A percentile compares a stretch with the other conserved stretches of the same genome.
These are phyloP conservation scores for Skeletonema costatum DNA, from an alignment of 108 stramenopile species.

Conservation along the genomic window DNA sequence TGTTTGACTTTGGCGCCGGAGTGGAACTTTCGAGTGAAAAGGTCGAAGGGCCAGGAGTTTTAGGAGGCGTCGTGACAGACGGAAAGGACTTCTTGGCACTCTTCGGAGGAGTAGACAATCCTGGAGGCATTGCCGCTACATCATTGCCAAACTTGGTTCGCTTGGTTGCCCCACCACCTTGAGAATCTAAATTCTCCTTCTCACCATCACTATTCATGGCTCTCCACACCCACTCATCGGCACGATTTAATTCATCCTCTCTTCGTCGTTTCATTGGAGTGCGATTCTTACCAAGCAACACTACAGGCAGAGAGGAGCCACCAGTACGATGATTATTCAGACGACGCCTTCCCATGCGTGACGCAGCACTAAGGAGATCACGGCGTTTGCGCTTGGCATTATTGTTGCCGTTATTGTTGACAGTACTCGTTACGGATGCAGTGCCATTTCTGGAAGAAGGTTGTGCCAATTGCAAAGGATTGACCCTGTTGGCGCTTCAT, in stretches of 20 bases:
- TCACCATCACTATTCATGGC: conserved; percentile 10
- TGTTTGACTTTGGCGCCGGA: not conserved
- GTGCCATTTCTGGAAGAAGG: not conserved
- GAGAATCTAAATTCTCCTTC: conserved; percentile 1
- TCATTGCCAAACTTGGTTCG: conserved; percentile 5
- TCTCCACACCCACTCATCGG: conserved; percentile 24
- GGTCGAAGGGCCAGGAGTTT: not conserved
- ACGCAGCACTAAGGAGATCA: conserved; percentile 1
- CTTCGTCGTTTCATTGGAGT: conserved; percentile 4
- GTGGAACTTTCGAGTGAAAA: not conserved
- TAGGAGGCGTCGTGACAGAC: conserved; percentile 2
- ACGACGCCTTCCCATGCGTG: not conserved
- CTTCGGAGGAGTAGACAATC: conserved; percentile 7
- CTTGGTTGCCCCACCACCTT: conserved; percentile 5
- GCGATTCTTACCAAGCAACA: conserved; percentile 1
- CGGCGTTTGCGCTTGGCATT: conserved; percentile 12
- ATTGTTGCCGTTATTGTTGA: not conserved
- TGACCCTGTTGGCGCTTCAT: conserved; percentile 12
- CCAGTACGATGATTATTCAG: not conserved
- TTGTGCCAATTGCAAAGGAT: not conserved
- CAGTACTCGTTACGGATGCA: not conserved
- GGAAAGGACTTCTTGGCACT: conserved; percentile 8
- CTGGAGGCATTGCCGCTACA: not conserved
- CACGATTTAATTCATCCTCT: not conserved
- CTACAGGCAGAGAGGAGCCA: not conserved